Base-by-base conservation (phyloP, 352 stramenopile genomes). In the Phytophthora hibernalis region DNA sequence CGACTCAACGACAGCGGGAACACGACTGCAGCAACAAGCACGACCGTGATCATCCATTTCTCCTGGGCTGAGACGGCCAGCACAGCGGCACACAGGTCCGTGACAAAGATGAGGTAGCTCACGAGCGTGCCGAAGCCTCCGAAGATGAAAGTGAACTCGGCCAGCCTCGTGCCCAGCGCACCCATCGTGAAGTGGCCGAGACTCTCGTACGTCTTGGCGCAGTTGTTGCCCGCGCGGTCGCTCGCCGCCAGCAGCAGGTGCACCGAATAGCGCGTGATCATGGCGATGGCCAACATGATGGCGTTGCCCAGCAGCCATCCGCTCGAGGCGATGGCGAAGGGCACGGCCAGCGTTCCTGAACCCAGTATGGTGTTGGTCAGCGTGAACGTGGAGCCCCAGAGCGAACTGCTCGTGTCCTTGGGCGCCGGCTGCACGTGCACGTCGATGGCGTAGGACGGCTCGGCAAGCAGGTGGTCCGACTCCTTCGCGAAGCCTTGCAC, bases 141-240 rank as follows among this genome's bases (percentile, higher is more conserved):
- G 50, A 93, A 91, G 56, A 93, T 93, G 70, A 93, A 93, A 13
- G 84, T 93, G 54, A 93, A 93, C 68, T 93, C 82, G 26, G 84
- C 84, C 30, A 93, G 57, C 31, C 68, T 62, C 47, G 82, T 89
- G 50, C 84, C 82, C 18, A 82, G 72, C 1, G 65, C 70, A 30
- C 82, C 84, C 82, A 93, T 86, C 0, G 84, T 93, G 52, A 82
- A 89, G 58, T 93, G 84, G 0, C 84, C 84, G 8, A 93, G 61
- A 58, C 75, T 87, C 56, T 93, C 84, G 69, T 93, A 93, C 53
- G 85, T 93, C 48, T 85, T 87, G 48, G 85, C 80, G 56, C 79
- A 86, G 49, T 85, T 75, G 26, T 66, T 69, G 20, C 85, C 85
- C 0, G 85, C 84, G 38, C 71, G 62, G 58, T 91, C 80, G 64